phyloP scores from a whole-genome alignment of 371 early-diverging fungal genomes.

The Rhizopus arrhizus region DNA sequence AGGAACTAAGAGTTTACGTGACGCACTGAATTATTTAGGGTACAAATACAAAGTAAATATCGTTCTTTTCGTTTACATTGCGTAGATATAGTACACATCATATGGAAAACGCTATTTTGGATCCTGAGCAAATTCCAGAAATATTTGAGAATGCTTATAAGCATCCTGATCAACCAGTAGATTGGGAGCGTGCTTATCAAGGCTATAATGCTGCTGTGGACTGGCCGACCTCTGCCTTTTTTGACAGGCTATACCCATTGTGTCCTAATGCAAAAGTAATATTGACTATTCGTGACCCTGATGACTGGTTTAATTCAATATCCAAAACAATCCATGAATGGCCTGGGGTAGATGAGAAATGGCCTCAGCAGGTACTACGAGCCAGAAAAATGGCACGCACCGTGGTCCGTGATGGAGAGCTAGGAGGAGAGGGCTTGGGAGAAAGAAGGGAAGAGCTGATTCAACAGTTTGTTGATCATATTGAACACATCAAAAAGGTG shows the following conservation, averaged over 20 bases:
- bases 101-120: slow-evolving; percentile 17
- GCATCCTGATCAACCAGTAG: slow-evolving; percentile 11
- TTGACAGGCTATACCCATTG: slow-evolving; percentile 20
- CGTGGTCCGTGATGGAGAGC: slow-evolving; percentile 23
- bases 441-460: slow-evolving; percentile 14
- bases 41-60: no score
- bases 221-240: slow-evolving; percentile 30
- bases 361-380: slow-evolving; percentile 18
- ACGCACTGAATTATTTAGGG: no score
- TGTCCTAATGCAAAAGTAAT: slow-evolving; percentile 41
- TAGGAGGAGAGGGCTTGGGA: slow-evolving; percentile 8
- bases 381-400: slow-evolving; percentile 22
- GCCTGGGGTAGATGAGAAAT: slow-evolving; percentile 14
- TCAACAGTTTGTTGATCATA: slow-evolving; percentile 17
- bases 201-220: slow-evolving; percentile 37
- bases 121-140: slow-evolving; percentile 15
- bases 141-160: slow-evolving; percentile 23
- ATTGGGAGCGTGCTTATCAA: slow-evolving; percentile 24
- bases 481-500: slow-evolving; percentile 16
- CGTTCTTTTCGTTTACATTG: no score
- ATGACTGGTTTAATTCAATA: slow-evolving; percentile 27
- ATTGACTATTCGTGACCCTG: slow-evolving; percentile 30
- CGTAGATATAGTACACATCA: slow-evolving; percentile 26
- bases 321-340: slow-evolving; percentile 27
- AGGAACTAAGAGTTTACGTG: no score